A percentile compares a stretch with the other conserved stretches of the same genome.
phyloP scores from a whole-genome alignment of 106 monocot species.

The Dactylorhiza incarnata region DNA sequence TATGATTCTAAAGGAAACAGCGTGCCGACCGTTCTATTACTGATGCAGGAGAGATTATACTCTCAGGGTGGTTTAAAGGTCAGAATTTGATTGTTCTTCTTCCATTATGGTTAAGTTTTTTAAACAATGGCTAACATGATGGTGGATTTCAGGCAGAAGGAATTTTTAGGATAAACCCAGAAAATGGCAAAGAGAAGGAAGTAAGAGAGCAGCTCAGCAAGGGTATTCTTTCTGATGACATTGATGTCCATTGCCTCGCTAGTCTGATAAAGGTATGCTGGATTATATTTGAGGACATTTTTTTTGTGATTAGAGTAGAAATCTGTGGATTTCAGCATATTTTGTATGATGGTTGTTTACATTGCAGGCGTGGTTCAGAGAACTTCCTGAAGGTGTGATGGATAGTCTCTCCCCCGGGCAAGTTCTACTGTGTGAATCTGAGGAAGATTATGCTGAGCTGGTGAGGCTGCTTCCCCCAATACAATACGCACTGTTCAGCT shows the following conservation, averaged over 20 bases:
- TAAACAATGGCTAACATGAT: neutral
- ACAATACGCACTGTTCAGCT: constrained; percentile 15
- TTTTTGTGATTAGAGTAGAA: neutral
- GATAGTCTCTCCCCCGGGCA: constrained; percentile 22
- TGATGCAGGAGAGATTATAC: constrained; percentile 84
- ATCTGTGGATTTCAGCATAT: neutral
- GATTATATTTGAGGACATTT: neutral
- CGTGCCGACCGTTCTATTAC: constrained; percentile 82
- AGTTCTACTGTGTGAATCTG: constrained; percentile 18
- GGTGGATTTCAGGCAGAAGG: constrained; percentile 37
- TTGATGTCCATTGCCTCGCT: constrained; percentile 52
- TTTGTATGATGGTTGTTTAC: neutral
- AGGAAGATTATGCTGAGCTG: constrained; percentile 16
- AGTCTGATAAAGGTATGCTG: constrained; percentile 34
- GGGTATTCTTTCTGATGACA: constrained; percentile 38
- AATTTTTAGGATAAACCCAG: constrained; percentile 42
- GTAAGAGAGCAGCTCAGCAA: constrained; percentile 40
- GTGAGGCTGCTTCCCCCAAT: constrained; percentile 16
- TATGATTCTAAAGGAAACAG: constrained; percentile 83
- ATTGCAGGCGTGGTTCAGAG: constrained; percentile 26
- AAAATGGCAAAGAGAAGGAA: constrained; percentile 37
- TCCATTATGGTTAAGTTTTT: neutral
- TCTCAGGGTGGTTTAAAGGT: constrained; percentile 82
- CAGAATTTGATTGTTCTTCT: neutral
- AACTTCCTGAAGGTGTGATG: constrained; percentile 17